phyloP scores from a whole-genome alignment of 2,329 filamentous ascomycete genomes.

The Simplicillium aogashimaense region DNA sequence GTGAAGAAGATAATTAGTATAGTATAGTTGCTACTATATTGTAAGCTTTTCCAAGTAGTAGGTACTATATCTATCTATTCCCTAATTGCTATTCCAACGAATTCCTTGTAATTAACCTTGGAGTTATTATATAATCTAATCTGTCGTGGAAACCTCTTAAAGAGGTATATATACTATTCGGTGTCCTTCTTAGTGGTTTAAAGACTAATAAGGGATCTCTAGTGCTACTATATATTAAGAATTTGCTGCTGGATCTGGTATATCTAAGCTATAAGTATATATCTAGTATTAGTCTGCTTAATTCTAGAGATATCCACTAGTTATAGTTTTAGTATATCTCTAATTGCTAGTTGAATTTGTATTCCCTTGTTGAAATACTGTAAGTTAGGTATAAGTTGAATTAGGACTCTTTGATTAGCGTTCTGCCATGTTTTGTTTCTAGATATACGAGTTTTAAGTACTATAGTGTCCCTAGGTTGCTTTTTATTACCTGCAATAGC shows the following conservation, averaged over 20 bases:
- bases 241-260: not conserved
- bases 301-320: not conserved
- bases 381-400: not conserved
- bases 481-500: no score
- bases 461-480: no score
- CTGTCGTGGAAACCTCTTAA: slow-evolving; percentile 1
- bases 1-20: slow-evolving; percentile 1
- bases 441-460: no score
- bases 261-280: not conserved
- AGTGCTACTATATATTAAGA: slow-evolving; percentile 1
- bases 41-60: slow-evolving; percentile 1
- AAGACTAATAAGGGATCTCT: not conserved
- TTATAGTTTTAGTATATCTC: slow-evolving; percentile 1
- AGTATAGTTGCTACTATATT: not conserved
- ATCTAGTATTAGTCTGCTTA: not conserved
- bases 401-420: no score
- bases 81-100: slow-evolving; percentile 1
- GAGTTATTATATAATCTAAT: not conserved
- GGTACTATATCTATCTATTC: not conserved
- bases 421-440: no score
- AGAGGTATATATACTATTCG: slow-evolving; percentile 2
- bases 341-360: not conserved
- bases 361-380: not conserved
- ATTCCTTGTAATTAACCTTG: not conserved
- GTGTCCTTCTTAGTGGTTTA: slow-evolving; percentile 2